Conservation (phyloP, 345 rosid genomes). For the Diplotaxis tenuifolia region DNA sequence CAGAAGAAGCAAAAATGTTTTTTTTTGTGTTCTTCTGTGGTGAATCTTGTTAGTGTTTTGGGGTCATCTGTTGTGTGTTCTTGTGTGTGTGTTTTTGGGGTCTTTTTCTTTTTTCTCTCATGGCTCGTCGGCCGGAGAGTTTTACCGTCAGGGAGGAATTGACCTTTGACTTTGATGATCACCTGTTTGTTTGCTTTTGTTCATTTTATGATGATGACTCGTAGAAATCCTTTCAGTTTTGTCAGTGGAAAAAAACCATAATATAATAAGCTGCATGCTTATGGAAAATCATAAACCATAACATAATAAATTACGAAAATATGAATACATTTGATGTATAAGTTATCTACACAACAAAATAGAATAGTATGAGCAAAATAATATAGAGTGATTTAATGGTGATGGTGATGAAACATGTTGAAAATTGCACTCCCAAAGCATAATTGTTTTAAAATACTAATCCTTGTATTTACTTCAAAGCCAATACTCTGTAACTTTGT, state of each 20-base stretch:
- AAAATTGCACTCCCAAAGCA: too few species aligned
- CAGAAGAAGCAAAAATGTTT: slow-evolving; percentile 17
- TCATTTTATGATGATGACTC: not conserved
- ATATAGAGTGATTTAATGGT: too few species aligned
- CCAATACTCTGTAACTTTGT: too few species aligned
- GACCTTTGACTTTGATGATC: slow-evolving; percentile 28
- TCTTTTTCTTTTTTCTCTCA: slow-evolving; percentile 28
- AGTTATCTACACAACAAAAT: not conserved
- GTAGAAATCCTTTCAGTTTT: not conserved
- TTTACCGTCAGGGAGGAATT: slow-evolving; percentile 30
- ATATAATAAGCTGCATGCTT: not conserved
- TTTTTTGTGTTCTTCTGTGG: slow-evolving; percentile 27
- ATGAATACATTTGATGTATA: not conserved
- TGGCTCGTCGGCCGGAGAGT: slow-evolving; percentile 37
- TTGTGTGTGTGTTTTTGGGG: not conserved
- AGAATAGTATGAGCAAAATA: too few species aligned
- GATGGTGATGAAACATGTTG: too few species aligned
- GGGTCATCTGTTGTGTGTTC: slow-evolving; percentile 11
- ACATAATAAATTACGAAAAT: not conserved
- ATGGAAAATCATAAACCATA: not conserved
- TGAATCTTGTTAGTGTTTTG: slow-evolving; percentile 25
- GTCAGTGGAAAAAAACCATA: slow-evolving; percentile 1
- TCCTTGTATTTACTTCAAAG: too few species aligned
- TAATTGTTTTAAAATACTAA: too few species aligned
- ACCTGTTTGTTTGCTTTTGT: slow-evolving; percentile 10